Evolutionary conservation across 768 basidiomycete species (phyloP).

Genomic region (Boletellus ananiceps): DNA sequence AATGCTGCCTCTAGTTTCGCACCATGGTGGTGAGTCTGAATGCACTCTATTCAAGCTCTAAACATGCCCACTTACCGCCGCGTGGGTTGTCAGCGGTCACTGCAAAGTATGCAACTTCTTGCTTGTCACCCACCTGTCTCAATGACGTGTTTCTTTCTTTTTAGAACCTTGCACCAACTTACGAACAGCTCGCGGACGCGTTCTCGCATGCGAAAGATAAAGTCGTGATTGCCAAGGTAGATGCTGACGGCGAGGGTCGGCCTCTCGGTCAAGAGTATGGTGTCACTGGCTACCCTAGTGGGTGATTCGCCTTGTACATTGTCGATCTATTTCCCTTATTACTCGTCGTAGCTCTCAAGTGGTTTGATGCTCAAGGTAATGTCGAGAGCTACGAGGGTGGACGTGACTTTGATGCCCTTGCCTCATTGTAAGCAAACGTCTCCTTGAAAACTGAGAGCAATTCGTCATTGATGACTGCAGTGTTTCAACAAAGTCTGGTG

Average conservation of each 20-base stretch:
- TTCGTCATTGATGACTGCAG: constrained; percentile 36
- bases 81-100: constrained; percentile 54
- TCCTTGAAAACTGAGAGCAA: not conserved
- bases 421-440: constrained; percentile 55
- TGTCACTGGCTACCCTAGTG: constrained; percentile 84
- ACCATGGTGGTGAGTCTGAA: constrained; percentile 72
- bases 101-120: constrained; percentile 61
- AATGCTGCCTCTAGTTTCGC: constrained; percentile 54
- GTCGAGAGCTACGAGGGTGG: constrained; percentile 68
- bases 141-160: not conserved
- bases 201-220: constrained; percentile 74
- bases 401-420: constrained; percentile 76
- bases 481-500: constrained; percentile 66
- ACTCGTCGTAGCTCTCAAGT: constrained; percentile 70
- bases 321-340: constrained; percentile 1
- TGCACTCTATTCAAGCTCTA: not conserved
- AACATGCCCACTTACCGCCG: constrained; percentile 1
- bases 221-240: constrained; percentile 86
- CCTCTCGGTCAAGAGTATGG: constrained; percentile 72
- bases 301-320: constrained; percentile 24
- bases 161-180: constrained; percentile 82
- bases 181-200: constrained; percentile 88
- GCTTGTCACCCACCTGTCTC: not conserved
- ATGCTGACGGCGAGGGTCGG: constrained; percentile 85
- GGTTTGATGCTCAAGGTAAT: constrained; percentile 74